phyloP scores from a whole-genome alignment of 2,329 filamentous ascomycete species.

The Amphichorda felina region DNA sequence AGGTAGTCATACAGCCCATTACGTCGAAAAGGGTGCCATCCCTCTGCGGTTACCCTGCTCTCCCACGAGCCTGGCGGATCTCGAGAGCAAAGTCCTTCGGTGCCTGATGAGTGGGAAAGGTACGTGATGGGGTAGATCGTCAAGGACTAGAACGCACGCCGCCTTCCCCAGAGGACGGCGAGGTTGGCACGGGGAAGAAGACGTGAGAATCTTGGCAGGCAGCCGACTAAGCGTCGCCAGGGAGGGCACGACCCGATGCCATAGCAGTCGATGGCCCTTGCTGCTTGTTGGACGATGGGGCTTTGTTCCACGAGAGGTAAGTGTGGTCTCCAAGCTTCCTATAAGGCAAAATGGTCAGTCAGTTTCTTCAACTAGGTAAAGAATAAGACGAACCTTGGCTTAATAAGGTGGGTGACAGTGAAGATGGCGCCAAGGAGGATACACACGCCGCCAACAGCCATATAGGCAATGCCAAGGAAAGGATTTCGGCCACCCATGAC shows the following conservation, averaged over 20 bases:
- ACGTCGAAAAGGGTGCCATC: no score
- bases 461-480: constrained; percentile 91
- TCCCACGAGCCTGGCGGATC: no score
- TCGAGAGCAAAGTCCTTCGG: no score
- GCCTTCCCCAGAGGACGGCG: neutral
- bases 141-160: no score
- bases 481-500: constrained; percentile 93
- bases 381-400: constrained; percentile 55
- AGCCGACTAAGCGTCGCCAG: constrained; percentile 3
- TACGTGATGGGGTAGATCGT: no score
- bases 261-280: constrained; percentile 26
- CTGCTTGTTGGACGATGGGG: constrained; percentile 30
- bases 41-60: no score
- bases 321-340: constrained; percentile 98
- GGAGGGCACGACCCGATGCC: constrained; percentile 43
- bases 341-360: constrained; percentile 3
- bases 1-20: no score
- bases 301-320: constrained; percentile 88
- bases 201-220: neutral
- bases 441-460: constrained; percentile 88
- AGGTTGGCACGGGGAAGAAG: neutral
- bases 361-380: neutral
- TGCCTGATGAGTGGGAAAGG: no score
- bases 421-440: constrained; percentile 81
- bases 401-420: constrained; percentile 81